Evolutionary conservation across 225 moss, liverwort and hornwort species (phyloP), one percentile per base, ranked within the genome.

Genomic region (Straminergon stramineum): DNA sequence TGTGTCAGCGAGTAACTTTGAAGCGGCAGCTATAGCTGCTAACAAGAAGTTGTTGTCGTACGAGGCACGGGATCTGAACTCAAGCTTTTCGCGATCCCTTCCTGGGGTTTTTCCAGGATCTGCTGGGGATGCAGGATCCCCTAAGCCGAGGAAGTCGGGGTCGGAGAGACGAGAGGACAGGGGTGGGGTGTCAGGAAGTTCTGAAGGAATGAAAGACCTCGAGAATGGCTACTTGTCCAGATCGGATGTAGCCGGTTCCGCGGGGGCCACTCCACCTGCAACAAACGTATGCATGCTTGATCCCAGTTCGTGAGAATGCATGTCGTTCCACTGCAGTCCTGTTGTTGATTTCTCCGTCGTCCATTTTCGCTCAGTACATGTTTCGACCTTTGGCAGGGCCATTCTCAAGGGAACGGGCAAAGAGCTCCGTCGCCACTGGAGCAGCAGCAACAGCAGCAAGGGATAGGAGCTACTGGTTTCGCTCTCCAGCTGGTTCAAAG

Each of bases 401-500:
- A 93, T 90, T 91, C 87, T 88, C 93, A 91, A 84, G 94, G 92
- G 86, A 91, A 92, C 79, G 88, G 91, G 79, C 96, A 95, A 80
- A 91, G 93, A 87, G 85, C 90, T 76, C 92, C 92, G 77, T 91
- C 94, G 71, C 93, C 96, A n/a, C 92, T 94, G 74, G 95, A 94
- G 87, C 99, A 95, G 90, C 92, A 94, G 56, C 96, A 96, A 56
- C 93, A 93, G 87, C 96, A 96, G 90, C 96, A 95, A 89, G 91
- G 87, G 79, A 91, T 91, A 45, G 97, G 97, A 43, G 83, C 97
- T 28, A 93, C 95, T 39, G 97, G 97, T 69, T 99, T 99, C 77
- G 97, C 97, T 74, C 90, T 99, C 37, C 97, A 97, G 93, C 92
- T 99, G 81, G 96, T 99, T 89, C 97, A 99, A 85, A 93, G 97